A percentile compares a stretch with the other conserved stretches of the same genome.
Conservation (phyloP, 2,329 filamentous ascomycete species). For the Curvularia sp. region DNA sequence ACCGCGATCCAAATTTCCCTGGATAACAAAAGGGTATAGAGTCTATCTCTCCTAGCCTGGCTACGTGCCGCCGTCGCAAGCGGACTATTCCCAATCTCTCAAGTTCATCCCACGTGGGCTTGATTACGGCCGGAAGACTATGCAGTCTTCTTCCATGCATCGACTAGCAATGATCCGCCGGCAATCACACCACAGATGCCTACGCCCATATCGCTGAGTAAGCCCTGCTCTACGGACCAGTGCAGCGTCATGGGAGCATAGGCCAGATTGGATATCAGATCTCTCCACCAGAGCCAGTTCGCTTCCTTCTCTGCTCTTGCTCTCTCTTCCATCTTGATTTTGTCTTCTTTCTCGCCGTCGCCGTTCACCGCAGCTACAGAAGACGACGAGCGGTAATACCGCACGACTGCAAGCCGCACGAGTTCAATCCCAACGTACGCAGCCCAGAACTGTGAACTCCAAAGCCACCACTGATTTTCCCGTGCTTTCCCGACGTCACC, state of each 20-base stretch:
- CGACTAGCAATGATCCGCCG: slow-evolving; percentile 52
- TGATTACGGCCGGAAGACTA: slow-evolving; percentile 15
- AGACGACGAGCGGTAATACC: slow-evolving; percentile 35
- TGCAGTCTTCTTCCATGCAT: slow-evolving; percentile 55
- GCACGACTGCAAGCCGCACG: slow-evolving; percentile 61
- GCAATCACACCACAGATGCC: slow-evolving; percentile 65
- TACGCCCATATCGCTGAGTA: slow-evolving; percentile 65
- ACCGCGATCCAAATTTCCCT: too few relatives aligned
- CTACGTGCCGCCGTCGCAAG: not conserved
- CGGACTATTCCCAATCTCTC: not conserved
- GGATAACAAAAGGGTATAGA: not conserved
- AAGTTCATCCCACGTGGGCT: not conserved
- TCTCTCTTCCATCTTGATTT: slow-evolving; percentile 47
- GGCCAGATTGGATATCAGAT: slow-evolving; percentile 72
- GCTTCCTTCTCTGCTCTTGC: slow-evolving; percentile 38
- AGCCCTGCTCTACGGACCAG: slow-evolving; percentile 70
- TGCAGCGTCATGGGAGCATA: slow-evolving; percentile 86
- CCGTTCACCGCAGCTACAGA: slow-evolving; percentile 4
- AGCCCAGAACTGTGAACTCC: slow-evolving; percentile 82
- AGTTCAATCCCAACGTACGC: slow-evolving; percentile 80
- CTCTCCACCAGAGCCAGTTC: slow-evolving; percentile 65
- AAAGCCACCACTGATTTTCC: slow-evolving; percentile 68
- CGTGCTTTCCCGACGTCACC: slow-evolving; percentile 55
- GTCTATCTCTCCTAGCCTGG: not conserved
- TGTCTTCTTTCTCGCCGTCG: slow-evolving; percentile 57